Base-by-base conservation (phyloP, 345 rosid species). In the Populus simonii region DNA sequence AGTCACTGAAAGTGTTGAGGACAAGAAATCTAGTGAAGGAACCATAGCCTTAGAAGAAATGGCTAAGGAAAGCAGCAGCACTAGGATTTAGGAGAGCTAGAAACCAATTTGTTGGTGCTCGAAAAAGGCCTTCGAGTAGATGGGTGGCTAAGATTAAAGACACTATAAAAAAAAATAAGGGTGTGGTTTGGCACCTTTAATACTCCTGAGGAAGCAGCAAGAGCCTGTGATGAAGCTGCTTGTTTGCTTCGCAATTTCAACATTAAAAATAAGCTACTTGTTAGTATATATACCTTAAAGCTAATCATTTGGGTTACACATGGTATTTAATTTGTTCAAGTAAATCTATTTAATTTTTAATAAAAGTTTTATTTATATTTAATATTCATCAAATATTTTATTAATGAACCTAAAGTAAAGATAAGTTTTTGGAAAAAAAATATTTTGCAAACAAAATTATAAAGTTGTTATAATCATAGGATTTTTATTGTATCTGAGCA, bases 61-160 rank as follows among this genome's bases (percentile, higher is more conserved):
- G 87, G 87, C 77, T 77, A 85, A 76, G 77, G 89, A 87, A 70
- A 16, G 86, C 83, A 1, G 81, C 87, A 1, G 83, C 78, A 2
- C 73, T 81, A 0, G 88, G 88, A 22, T 77, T 72, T 33, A 61
- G 85, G 77, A 77, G 87, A 72, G 88, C 87, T 17, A 71, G 89
- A 41, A 87, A 90, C 74, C 70, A 89, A 68, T 90, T 87, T 23
- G 88, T 88, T 0, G 90, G 93, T 4, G 88, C 88, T 70, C 33
- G 89, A 71, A 87, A 87, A 72, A 83, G 91, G 86, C 89, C 90
- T 0, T 90, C 93, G 0, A 88, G 93, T 4, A 82, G 89, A 74
- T 88, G 90, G 92, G 88, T 89, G 2, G 92, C 89, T 27, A 89
- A 89, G 76, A 89, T 89, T 27, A 89, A 87, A 77, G 93, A 90